Evolutionary conservation across 805 yeast species (phyloP).

Genomic region (Candida ulmi): DNA sequence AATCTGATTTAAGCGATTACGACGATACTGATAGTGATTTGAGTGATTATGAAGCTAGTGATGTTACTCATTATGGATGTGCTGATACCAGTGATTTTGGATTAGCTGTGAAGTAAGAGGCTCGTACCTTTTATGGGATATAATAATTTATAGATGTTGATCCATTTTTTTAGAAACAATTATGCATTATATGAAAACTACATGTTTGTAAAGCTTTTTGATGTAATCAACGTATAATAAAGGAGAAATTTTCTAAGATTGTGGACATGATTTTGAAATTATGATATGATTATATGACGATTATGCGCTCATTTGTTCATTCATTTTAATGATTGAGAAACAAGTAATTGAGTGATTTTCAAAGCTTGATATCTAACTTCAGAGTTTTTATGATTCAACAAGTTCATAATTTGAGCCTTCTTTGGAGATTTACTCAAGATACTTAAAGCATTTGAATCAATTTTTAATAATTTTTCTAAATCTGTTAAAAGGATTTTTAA

Average conservation of each 20-base stretch:
- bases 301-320: too few relatives aligned
- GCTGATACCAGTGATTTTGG: conserved; percentile 23
- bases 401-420: conserved; percentile 78
- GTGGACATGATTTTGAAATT: too few relatives aligned
- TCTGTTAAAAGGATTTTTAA: conserved; percentile 66
- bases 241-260: too few relatives aligned
- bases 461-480: conserved; percentile 53
- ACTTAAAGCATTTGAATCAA: conserved; percentile 55
- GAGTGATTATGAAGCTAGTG: conserved; percentile 18
- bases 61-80: conserved; percentile 18
- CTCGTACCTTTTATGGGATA: too few relatives aligned
- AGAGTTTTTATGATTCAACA: conserved; percentile 73
- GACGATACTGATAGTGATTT: conserved; percentile 14
- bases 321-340: conserved; percentile 66
- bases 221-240: too few relatives aligned
- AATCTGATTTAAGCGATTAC: not conserved
- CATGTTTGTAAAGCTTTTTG: too few relatives aligned
- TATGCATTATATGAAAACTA: too few relatives aligned
- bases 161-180: too few relatives aligned
- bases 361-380: conserved; percentile 93
- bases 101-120: conserved; percentile 18
- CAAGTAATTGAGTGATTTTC: conserved; percentile 90
- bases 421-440: conserved; percentile 51
- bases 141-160: too few relatives aligned
- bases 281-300: too few relatives aligned